Evolutionary conservation across 2,329 filamentous ascomycete genomes (phyloP).

Genomic region (Fusarium agapanthi): DNA sequence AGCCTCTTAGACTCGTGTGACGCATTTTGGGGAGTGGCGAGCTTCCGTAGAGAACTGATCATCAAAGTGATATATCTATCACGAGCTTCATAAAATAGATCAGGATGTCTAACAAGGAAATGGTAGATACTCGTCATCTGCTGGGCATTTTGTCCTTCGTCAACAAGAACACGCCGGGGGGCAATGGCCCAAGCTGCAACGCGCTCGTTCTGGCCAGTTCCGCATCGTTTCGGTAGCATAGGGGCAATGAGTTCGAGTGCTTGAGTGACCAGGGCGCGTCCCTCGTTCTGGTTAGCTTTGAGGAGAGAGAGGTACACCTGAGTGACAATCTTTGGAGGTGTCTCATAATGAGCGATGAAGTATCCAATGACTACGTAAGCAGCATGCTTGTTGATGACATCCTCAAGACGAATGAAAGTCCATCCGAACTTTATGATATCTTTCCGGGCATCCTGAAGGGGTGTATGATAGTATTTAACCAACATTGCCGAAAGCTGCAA

Average conservation of each 20-base stretch:
- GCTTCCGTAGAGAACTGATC: conserved; percentile 87
- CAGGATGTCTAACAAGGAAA: conserved; percentile 90
- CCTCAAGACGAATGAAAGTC: conserved; percentile 98
- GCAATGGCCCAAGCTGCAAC: conserved; percentile 90
- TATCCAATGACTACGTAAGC: conserved; percentile 97
- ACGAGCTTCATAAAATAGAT: conserved; percentile 92
- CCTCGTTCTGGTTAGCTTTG: conserved; percentile 94
- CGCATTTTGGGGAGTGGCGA: conserved; percentile 82
- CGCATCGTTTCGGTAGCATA: conserved; percentile 86
- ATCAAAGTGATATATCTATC: conserved; percentile 92
- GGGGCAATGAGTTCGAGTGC: conserved; percentile 95
- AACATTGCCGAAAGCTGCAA: conserved; percentile 94
- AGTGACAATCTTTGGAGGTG: conserved; percentile 91
- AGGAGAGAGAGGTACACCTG: conserved; percentile 94
- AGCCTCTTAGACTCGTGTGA: conserved; percentile 93
- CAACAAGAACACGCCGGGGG: conserved; percentile 87
- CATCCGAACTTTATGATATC: conserved; percentile 99
- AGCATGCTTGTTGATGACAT: conserved; percentile 98
- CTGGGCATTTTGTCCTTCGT: conserved; percentile 93
- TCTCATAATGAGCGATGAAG: conserved; percentile 97
- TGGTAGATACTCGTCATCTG: conserved; percentile 98
- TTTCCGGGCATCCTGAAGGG: conserved; percentile 90
- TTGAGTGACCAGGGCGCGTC: conserved; percentile 89
- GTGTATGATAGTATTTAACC: conserved; percentile 91
- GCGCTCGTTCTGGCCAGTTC: conserved; percentile 70